Conservation (phyloP, 140 eudicot species). For the Flaveria floridana region DNA sequence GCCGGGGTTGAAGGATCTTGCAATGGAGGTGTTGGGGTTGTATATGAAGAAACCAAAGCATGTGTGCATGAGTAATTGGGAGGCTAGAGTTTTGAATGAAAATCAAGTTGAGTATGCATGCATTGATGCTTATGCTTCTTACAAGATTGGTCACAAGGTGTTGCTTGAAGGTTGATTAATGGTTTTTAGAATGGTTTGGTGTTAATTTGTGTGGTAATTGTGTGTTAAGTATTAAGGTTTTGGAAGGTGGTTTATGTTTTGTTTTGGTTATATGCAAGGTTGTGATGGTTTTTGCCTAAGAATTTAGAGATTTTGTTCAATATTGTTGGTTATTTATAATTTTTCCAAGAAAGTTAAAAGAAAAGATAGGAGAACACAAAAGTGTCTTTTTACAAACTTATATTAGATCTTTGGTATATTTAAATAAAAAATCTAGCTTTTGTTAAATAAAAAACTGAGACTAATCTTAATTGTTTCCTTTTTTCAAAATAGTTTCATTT, state of each 20-base stretch:
- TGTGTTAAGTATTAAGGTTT: neutral
- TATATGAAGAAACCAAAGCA: slow-evolving; percentile 56
- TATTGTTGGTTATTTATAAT: neutral
- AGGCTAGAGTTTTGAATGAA: slow-evolving; percentile 45
- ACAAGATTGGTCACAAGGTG: slow-evolving; percentile 53
- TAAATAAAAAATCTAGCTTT: too few relatives aligned
- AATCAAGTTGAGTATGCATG: slow-evolving; percentile 67
- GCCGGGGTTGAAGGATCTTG: slow-evolving; percentile 67
- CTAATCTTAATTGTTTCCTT: too few relatives aligned
- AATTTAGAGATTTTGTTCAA: neutral
- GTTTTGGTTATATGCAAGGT: neutral
- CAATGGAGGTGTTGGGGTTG: slow-evolving; percentile 42
- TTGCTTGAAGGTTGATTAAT: slow-evolving; percentile 23
- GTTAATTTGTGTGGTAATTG: neutral
- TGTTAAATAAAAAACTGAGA: too few relatives aligned
- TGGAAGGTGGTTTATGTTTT: neutral
- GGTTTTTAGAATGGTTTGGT: neutral
- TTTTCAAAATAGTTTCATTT: too few relatives aligned
- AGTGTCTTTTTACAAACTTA: too few relatives aligned
- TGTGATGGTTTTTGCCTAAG: neutral
- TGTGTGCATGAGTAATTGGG: slow-evolving; percentile 66
- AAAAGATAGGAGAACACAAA: too few relatives aligned
- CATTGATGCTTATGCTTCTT: slow-evolving; percentile 73
- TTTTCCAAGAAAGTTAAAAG: too few relatives aligned
- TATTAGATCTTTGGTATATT: too few relatives aligned